Base-by-base conservation (phyloP, 345 rosid species). In the Dimocarpus longan region DNA sequence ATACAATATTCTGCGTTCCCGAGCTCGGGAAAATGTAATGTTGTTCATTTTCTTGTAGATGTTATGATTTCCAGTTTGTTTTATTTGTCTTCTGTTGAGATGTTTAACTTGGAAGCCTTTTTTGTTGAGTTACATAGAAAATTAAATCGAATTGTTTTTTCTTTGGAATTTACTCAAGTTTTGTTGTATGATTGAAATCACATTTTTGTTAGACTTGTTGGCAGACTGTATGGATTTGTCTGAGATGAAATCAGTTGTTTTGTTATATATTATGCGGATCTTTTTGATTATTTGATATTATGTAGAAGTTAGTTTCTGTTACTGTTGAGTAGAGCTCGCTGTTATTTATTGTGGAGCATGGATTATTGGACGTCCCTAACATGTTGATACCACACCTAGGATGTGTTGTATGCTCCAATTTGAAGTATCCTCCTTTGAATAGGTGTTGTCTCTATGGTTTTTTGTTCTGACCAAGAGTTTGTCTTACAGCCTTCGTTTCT, bases 401-500 rank as follows among this genome's bases (percentile, higher is more conserved):
- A 59, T 40, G 2, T 32, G 37, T 32, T 40, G 24, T 52, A 32
- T 22, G 9, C 52, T 73, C 52, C 8, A 40, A n/a, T 59, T 39
- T 5, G n/a, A 19, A n/a, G 19, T 42, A 11, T 42, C 21, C n/a
- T 26, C 57, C 46, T 74, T 21, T 15, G 1, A 26, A 43, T 9
- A 8, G 68, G 48, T 50, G 57, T 26, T 32, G 48, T 68, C 63
- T 22, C 43, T 66, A 21, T 59, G 62, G n/a, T 57, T 44, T 10
- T 39, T 8, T 59, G 72, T 59, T 76, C 74, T 78, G 65, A 77
- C 70, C 64, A 46, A 68, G 15, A 21, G 65, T 78, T 70, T 56
- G 62, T 59, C 62, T 44, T 88, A 86, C 78, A 95, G 99, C 99
- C 95, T 57, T 80, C 87, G 46, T 94, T 89, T 82, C 92, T 93